Base-by-base conservation (phyloP, 2,329 filamentous ascomycete species). In the Pseudopyrenochaeta lycopersici region DNA sequence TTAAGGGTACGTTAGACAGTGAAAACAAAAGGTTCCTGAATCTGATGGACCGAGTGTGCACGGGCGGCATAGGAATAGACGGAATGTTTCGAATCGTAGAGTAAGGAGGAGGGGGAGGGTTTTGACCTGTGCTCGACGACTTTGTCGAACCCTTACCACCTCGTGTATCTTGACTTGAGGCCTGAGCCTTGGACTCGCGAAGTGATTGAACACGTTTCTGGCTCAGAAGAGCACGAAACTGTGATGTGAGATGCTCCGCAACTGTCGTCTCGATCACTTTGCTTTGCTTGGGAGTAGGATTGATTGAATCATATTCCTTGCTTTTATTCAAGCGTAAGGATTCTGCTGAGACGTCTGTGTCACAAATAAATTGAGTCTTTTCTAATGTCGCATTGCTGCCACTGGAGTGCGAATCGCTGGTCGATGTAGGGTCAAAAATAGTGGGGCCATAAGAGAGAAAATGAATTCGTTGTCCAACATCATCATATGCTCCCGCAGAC, bases 1-100 rank as follows among this genome's bases (percentile, higher is more conserved):
- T 93, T 23, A 88, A 90, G 14, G 93, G 93, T 17, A 91, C 96
- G 46, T 89, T 82, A 10, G 93, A 96, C 23, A 97, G 77, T 12
- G 89, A 90, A 59, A 94, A 84, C 35, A 97, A 82, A 45, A 94
- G 83, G 73, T 88, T 95, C 36, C 74, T 71, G 60, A 80, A 79
- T 18, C 75, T 74, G n/a, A 77, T 56, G 15, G 76, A 76, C 33
- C 74, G 73, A 39, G 65, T 55, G 53, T 79, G 77, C 12, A 67
- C 66, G 5, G 93, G 93, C 21, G 91, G 84, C 4, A 87, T 88
- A 3, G 93, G 92, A 43, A 88, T 79, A 58, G 87, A 83, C 15
- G 88, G 88, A 43, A 88, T 77, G 63, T 84, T 86, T 58, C 83
- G 80, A 55, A 84, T 71, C 27, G 83, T 82, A 20, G 20, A 10